These are phyloP conservation scores for Leccinum truebloodii DNA, from an alignment of 768 basidiomycete species.

Conservation along the genomic window DNA sequence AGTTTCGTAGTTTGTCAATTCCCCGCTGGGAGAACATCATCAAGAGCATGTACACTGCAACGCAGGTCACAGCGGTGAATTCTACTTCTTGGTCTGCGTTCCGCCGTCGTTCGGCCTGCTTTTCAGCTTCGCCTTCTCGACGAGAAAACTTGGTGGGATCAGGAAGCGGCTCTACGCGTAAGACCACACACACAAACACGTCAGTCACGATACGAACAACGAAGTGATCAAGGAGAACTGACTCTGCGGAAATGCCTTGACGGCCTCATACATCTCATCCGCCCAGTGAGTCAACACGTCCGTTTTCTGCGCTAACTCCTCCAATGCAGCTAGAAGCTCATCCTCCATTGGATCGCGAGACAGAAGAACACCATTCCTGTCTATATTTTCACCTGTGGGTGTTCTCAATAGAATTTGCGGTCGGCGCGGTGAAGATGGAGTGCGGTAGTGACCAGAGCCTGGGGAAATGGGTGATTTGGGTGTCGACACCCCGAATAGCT, in stretches of 20 bases:
- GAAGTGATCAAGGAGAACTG: conserved; percentile 31
- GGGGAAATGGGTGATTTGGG: conserved; percentile 39
- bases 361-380: conserved; percentile 13
- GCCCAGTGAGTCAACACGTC: conserved; percentile 92
- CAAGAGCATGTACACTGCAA: conserved; percentile 87
- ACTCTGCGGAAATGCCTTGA: conserved; percentile 86
- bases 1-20: conserved; percentile 76
- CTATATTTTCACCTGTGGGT: conserved; percentile 40
- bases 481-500: conserved; percentile 64
- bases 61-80: conserved; percentile 80
- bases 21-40: conserved; percentile 94
- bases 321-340: conserved; percentile 72
- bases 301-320: conserved; percentile 95
- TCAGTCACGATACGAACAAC: conserved; percentile 4
- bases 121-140: conserved; percentile 72
- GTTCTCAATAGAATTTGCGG: conserved; percentile 49
- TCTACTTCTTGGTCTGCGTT: conserved; percentile 80
- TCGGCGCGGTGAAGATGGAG: conserved; percentile 57
- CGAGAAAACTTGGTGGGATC: conserved; percentile 75
- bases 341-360: conserved; percentile 77
- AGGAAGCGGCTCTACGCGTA: conserved; percentile 66
- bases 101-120: conserved; percentile 64
- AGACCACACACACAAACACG: not conserved
- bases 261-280: conserved; percentile 90
- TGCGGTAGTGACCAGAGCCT: conserved; percentile 39